Percentiles rank a stretch among this genome's conserved stretches.
These are phyloP conservation scores for Phytophthora chlamydospora DNA, from an alignment of 352 stramenopile species.

Conservation along the genomic window DNA sequence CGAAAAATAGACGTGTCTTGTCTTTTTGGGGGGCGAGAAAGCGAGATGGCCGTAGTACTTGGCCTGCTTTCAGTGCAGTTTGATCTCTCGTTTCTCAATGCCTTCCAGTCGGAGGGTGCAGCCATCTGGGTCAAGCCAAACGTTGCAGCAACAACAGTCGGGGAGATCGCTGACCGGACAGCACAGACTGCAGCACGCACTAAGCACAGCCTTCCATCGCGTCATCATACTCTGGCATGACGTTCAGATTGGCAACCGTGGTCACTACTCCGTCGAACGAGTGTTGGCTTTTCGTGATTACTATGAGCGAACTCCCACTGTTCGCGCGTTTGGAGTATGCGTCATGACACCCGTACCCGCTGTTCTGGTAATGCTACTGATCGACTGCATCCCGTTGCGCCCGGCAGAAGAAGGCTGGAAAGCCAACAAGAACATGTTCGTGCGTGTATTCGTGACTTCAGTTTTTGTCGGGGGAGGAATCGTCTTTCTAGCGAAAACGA, in stretches of 20 bases:
- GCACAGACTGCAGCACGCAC: not conserved
- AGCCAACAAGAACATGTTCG: constrained; percentile 14
- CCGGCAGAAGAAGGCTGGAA: constrained; percentile 17
- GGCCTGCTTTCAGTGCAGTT: not conserved
- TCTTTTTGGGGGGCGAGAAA: not conserved
- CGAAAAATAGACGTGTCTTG: not conserved
- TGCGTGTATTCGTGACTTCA: constrained; percentile 20
- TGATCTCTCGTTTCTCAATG: constrained; percentile 7
- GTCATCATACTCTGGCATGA: constrained; percentile 5
- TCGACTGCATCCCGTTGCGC: constrained; percentile 24
- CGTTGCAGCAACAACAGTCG: no score
- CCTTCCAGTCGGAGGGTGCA: constrained; percentile 1
- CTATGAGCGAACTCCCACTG: constrained; percentile 6
- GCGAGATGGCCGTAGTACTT: not conserved
- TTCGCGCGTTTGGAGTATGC: constrained; percentile 15
- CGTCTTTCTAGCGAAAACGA: constrained; percentile 11
- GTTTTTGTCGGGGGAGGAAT: constrained; percentile 22
- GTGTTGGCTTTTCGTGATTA: constrained; percentile 27
- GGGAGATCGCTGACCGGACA: no score
- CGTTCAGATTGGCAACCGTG: constrained; percentile 24
- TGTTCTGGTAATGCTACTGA: constrained; percentile 13
- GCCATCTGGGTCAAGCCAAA: not conserved
- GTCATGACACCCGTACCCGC: constrained; percentile 19
- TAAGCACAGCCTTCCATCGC: not conserved
- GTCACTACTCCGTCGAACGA: constrained; percentile 21